These are phyloP conservation scores for Ogataea zsoltii DNA, from an alignment of 805 yeast species.

Conservation along the genomic window DNA sequence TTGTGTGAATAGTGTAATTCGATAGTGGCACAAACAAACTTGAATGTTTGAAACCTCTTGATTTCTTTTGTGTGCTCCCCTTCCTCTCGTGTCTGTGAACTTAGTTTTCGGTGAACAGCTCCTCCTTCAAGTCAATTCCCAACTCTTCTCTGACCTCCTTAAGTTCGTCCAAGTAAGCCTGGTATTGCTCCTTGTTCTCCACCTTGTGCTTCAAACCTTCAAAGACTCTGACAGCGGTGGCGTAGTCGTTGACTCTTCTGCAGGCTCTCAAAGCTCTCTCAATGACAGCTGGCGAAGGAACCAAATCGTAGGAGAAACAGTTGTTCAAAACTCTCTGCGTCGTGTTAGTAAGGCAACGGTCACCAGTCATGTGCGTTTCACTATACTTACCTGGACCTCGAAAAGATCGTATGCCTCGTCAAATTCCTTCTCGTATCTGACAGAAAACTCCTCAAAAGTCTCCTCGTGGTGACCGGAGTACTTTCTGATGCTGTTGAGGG, in stretches of 20 bases:
- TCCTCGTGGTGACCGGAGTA: slow-evolving; percentile 82
- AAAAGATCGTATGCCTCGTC: slow-evolving; percentile 88
- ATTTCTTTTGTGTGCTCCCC: background rate
- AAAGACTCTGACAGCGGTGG: slow-evolving; percentile 97
- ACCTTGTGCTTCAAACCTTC: slow-evolving; percentile 97
- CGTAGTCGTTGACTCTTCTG: slow-evolving; percentile 98
- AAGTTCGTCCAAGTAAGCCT: slow-evolving; percentile 93
- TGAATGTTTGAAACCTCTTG: background rate
- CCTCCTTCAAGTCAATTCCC: slow-evolving; percentile 92
- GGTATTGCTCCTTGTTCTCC: slow-evolving; percentile 89
- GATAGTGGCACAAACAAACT: slow-evolving; percentile 3
- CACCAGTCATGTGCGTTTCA: slow-evolving; percentile 28
- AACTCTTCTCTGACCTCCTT: slow-evolving; percentile 88
- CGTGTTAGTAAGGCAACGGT: slow-evolving; percentile 31
- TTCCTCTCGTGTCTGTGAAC: slow-evolving; percentile 14
- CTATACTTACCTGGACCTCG: slow-evolving; percentile 58
- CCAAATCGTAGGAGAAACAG: slow-evolving; percentile 97
- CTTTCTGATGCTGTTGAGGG: slow-evolving; percentile 44
- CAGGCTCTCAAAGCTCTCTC: slow-evolving; percentile 97
- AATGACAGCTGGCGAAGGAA: slow-evolving; percentile 95
- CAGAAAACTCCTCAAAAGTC: slow-evolving; percentile 92
- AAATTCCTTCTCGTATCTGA: slow-evolving; percentile 89
- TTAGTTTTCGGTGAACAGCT: slow-evolving; percentile 50
- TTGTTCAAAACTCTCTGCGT: slow-evolving; percentile 86
- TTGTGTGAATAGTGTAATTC: slow-evolving; percentile 2